Evolutionary conservation across 2,329 filamentous ascomycete genomes (phyloP).

Genomic region (Tolypocladium guangdongense): DNA sequence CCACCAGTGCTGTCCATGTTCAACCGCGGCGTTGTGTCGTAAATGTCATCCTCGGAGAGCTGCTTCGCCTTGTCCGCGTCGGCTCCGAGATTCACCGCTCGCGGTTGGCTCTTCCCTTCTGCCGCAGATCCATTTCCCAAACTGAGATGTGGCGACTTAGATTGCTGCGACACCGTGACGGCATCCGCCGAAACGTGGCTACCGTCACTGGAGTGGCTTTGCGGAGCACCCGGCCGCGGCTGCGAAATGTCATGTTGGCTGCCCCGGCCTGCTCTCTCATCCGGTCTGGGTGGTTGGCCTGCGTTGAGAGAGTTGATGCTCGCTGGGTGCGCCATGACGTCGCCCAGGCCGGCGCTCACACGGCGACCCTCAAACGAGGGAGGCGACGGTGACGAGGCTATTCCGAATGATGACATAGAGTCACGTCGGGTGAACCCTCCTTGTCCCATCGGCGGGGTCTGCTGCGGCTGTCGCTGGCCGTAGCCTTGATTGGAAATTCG

Average conservation of each 20-base stretch:
- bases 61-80: conserved; percentile 6
- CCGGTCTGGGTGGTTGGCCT: not conserved
- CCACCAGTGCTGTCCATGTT: not conserved
- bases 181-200: not conserved
- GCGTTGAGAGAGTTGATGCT: not conserved
- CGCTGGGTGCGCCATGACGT: not conserved
- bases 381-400: not conserved
- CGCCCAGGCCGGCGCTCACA: not conserved
- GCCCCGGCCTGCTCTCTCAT: not conserved
- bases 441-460: conserved; percentile 3
- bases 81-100: not conserved
- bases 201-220: not conserved
- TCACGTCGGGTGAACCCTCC: not conserved
- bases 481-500: conserved; percentile 4
- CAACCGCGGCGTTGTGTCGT: conserved; percentile 20
- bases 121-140: not conserved
- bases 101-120: not conserved
- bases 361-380: not conserved
- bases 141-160: not conserved
- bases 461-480: not conserved
- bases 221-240: not conserved
- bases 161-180: not conserved
- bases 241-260: not conserved
- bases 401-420: conserved; percentile 2
- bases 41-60: conserved; percentile 19